These are phyloP conservation scores for Dactylella cylindrospora DNA, from an alignment of 2,329 filamentous ascomycete genomes.

Conservation along the genomic window DNA sequence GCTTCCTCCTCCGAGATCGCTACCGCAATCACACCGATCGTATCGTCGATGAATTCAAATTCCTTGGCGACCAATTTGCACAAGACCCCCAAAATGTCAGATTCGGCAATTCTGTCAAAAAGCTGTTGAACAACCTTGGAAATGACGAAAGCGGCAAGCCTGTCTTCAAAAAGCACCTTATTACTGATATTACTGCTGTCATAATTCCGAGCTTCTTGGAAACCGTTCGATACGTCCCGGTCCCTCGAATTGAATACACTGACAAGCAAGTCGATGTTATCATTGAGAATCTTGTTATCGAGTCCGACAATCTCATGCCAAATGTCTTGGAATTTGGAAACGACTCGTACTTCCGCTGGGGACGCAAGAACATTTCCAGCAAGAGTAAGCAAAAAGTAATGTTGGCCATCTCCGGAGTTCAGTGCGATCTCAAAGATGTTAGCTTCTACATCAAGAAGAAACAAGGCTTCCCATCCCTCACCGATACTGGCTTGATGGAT, in stretches of 20 bases:
- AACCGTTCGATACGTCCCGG: constrained; percentile 82
- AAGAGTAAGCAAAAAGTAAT: constrained; percentile 82
- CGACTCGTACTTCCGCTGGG: constrained; percentile 94
- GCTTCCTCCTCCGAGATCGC: constrained; percentile 81
- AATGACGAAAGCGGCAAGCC: constrained; percentile 81
- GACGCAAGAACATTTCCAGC: constrained; percentile 80
- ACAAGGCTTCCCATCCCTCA: constrained; percentile 84
- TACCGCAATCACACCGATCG: constrained; percentile 84
- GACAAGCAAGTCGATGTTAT: constrained; percentile 82
- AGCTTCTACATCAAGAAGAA: constrained; percentile 96
- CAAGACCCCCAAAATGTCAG: constrained; percentile 80
- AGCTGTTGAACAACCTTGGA: constrained; percentile 87
- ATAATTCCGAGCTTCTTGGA: constrained; percentile 82
- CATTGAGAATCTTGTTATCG: constrained; percentile 90
- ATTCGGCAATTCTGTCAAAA: constrained; percentile 74
- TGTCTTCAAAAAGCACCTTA: constrained; percentile 84
- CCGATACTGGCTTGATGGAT: constrained; percentile 84
- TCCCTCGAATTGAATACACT: constrained; percentile 90
- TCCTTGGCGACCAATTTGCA: constrained; percentile 84
- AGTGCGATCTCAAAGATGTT: constrained; percentile 85
- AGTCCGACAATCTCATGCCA: constrained; percentile 94
- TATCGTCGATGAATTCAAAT: constrained; percentile 85
- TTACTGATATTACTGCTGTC: constrained; percentile 85
- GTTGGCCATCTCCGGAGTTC: constrained; percentile 82
- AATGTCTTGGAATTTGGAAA: constrained; percentile 85